A percentile compares a stretch with the other conserved stretches of the same genome.
Evolutionary conservation across 129 eudicot species (phyloP).

Genomic region (Mikania micrantha): DNA sequence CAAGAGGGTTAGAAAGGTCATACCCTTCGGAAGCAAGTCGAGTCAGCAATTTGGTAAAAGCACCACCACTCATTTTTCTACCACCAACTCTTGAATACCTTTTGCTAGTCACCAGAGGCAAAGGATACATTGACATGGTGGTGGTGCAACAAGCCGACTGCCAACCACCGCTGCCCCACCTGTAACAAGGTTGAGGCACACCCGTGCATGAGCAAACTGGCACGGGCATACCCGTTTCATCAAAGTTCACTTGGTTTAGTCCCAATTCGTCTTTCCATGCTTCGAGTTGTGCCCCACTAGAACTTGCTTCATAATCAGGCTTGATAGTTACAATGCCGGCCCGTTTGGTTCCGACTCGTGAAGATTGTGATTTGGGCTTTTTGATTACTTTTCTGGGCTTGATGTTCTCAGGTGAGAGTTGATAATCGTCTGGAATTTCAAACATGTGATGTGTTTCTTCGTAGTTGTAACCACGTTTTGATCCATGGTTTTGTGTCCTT

Average conservation of each 20-base stretch:
- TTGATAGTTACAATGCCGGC: constrained; percentile 31
- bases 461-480: constrained; percentile 28
- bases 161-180: constrained; percentile 85
- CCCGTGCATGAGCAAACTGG: constrained; percentile 83
- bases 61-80: constrained; percentile 71
- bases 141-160: constrained; percentile 80
- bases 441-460: constrained; percentile 39
- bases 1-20: constrained; percentile 56
- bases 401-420: constrained; percentile 17
- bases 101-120: constrained; percentile 49
- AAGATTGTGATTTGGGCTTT: constrained; percentile 33
- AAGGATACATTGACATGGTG: constrained; percentile 59
- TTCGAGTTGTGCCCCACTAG: constrained; percentile 29
- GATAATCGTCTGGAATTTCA: constrained; percentile 24
- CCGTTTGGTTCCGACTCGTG: constrained; percentile 25
- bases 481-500: constrained; percentile 12
- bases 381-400: constrained; percentile 41
- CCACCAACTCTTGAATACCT: constrained; percentile 60
- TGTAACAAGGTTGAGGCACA: constrained; percentile 67
- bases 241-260: constrained; percentile 53
- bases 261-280: constrained; percentile 57
- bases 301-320: constrained; percentile 27
- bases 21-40: constrained; percentile 62
- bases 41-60: constrained; percentile 50
- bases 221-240: constrained; percentile 57